These are phyloP conservation scores for Xylaria polymorpha DNA, from an alignment of 2,329 filamentous ascomycete species.

Conservation along the genomic window DNA sequence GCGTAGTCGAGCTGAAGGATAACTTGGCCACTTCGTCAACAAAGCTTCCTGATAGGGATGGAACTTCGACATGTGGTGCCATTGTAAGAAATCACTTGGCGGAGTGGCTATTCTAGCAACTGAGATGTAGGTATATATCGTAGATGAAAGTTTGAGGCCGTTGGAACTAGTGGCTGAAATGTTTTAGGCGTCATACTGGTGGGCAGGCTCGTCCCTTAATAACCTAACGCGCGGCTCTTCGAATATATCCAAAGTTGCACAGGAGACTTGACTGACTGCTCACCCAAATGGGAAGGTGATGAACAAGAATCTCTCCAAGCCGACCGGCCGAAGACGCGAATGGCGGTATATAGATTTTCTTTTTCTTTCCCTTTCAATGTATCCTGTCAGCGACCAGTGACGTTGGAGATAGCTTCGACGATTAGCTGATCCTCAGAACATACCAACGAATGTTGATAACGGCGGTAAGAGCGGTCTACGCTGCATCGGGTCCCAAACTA, in stretches of 20 bases:
- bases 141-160: not conserved
- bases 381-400: constrained; percentile 16
- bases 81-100: not conserved
- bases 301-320: not conserved
- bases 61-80: constrained; percentile 33
- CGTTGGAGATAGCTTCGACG: constrained; percentile 12
- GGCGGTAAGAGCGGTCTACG: constrained; percentile 23
- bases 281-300: constrained; percentile 26
- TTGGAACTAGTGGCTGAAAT: not conserved
- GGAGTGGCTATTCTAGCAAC: not conserved
- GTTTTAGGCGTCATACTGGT: not conserved
- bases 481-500: constrained; percentile 3
- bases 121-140: not conserved
- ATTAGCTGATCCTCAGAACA: constrained; percentile 20
- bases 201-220: not conserved
- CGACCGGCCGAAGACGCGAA: not conserved
- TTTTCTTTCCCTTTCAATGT: constrained; percentile 11
- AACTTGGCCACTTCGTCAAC: not conserved
- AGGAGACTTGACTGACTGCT: not conserved
- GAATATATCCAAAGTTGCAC: constrained; percentile 8
- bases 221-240: constrained; percentile 19
- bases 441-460: constrained; percentile 11
- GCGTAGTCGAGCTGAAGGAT: constrained; percentile 5
- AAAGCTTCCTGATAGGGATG: constrained; percentile 15
- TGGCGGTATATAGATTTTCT: constrained; percentile 13